Evolutionary conservation across 768 basidiomycete species (phyloP), one percentile per base, ranked within the genome.

Genomic region (Pisolithus albus): DNA sequence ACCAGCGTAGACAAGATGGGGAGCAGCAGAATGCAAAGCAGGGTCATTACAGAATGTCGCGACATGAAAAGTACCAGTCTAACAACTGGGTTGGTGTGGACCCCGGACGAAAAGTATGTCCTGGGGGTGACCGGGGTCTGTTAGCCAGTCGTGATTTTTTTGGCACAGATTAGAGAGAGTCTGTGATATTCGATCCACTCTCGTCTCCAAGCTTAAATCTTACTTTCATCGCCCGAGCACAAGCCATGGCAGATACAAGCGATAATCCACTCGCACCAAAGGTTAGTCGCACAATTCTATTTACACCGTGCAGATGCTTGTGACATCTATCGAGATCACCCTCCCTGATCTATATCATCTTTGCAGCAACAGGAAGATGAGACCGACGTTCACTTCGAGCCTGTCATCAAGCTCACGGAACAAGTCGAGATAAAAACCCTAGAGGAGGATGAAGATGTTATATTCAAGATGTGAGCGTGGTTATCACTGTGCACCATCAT

Each of bases 331-430:
- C 65, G 61, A 55, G 26, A 45, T 58, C 52, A 63, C 62, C 59
- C 63, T 62, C 44, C 39, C 60, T 65, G 61, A 61, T 67, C 63
- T 63, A 52, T 55, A 26, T 50, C 54, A 39, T 56, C 21, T 23
- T 23, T 15, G 6, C 59, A 56, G 54, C 45, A 61, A 61, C 63
- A 74, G 61, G 78, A 82, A 54, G 92, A 95, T 69, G 90, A 93
- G 70, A 63, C 77, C 72, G 92, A 95, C 71, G 80, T 81, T 60
- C 88, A 93, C 61, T 98, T 92, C 71, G 94, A 96, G 72, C 96
- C 96, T 47, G 90, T 98, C 54, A 86, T 96, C 75, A 90, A 83
- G 72, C 88, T 98, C 71, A 95, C 92, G 7, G 88, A 99, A 71
- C 84, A 91, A 67, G 89, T 99, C 56, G 90, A 93, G 67, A 86